Percentiles rank a stretch among this genome's conserved stretches.
phyloP scores from a whole-genome alignment of 2,329 filamentous ascomycete genomes.

The Pestalotiopsis sp. region DNA sequence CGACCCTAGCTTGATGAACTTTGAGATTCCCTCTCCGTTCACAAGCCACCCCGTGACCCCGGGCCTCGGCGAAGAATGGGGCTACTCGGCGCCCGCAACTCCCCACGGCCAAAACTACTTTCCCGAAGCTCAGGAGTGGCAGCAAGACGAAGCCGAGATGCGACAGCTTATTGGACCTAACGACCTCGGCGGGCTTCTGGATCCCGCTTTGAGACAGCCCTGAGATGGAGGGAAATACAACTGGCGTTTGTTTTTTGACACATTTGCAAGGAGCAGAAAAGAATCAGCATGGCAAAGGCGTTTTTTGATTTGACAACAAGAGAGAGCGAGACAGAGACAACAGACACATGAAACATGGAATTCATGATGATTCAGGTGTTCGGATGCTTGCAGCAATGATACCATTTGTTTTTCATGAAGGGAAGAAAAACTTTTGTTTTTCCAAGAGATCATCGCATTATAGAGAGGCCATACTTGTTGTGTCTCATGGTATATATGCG shows the following conservation, averaged over 20 bases:
- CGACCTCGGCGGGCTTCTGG: slow-evolving; percentile 24
- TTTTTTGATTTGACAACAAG: slow-evolving; percentile 7
- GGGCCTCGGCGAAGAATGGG: slow-evolving; percentile 5
- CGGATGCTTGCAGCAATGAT: neutral
- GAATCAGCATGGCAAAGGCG: neutral
- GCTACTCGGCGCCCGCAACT: neutral
- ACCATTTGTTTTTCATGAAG: neutral
- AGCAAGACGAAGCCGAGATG: slow-evolving; percentile 45
- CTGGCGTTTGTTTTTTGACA: neutral
- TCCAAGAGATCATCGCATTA: neutral
- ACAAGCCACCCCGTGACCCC: neutral
- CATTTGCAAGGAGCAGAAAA: neutral
- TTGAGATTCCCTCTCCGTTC: slow-evolving; percentile 4
- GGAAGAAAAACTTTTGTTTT: neutral
- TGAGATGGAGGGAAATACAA: neutral
- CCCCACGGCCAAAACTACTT: slow-evolving; percentile 27
- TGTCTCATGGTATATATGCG: neutral
- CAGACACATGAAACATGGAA: neutral
- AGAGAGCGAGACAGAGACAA: neutral
- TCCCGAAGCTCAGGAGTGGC: slow-evolving; percentile 38
- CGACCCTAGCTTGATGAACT: neutral
- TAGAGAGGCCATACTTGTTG: neutral
- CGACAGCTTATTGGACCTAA: slow-evolving; percentile 33
- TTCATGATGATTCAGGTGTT: neutral
- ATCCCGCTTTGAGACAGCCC: slow-evolving; percentile 21